These are phyloP conservation scores for Acanthamoeba castellanii DNA, from an alignment of 208 protist genomes.

Conservation along the genomic window DNA sequence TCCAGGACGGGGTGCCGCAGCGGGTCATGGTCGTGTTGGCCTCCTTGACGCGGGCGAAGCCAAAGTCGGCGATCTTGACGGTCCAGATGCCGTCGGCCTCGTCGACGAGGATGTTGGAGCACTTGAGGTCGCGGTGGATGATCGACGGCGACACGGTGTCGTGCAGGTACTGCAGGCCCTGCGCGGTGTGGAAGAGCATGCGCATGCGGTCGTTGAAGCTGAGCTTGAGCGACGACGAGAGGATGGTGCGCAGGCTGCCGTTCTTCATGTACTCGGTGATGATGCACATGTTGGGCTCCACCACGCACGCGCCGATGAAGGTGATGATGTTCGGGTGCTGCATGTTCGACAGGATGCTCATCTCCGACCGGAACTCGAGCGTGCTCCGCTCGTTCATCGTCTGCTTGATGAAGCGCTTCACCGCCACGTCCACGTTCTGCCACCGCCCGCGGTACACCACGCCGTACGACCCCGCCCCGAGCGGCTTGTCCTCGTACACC, in stretches of 20 bases:
- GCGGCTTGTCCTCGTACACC: slow-evolving; percentile 16
- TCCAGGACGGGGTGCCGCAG: slow-evolving; percentile 28
- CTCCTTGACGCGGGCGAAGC: slow-evolving; percentile 37
- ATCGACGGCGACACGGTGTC: slow-evolving; percentile 6
- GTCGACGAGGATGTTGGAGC: slow-evolving; percentile 50
- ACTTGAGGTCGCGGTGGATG: slow-evolving; percentile 55
- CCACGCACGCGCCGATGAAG: slow-evolving; percentile 13
- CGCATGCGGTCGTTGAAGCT: slow-evolving; percentile 28
- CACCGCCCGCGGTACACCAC: slow-evolving; percentile 43
- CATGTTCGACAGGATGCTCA: slow-evolving; percentile 13
- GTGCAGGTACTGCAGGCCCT: slow-evolving; percentile 45
- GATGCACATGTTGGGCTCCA: slow-evolving; percentile 25
- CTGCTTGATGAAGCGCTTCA: slow-evolving; percentile 56
- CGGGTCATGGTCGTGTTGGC: slow-evolving; percentile 43
- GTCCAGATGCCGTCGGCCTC: slow-evolving; percentile 15
- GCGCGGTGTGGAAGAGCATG: slow-evolving; percentile 8
- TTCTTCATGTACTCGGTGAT: slow-evolving; percentile 65
- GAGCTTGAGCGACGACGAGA: slow-evolving; percentile 1
- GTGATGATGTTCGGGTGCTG: slow-evolving; percentile 50
- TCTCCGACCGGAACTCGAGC: slow-evolving; percentile 22
- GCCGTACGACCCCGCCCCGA: not conserved
- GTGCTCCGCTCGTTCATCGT: not conserved
- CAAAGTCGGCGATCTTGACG: slow-evolving; percentile 40
- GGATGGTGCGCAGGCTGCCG: not conserved
- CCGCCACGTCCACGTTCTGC: slow-evolving; percentile 3